Evolutionary conservation across 2,329 filamentous ascomycete species (phyloP).

Genomic region (Talaromyces funiculosus): DNA sequence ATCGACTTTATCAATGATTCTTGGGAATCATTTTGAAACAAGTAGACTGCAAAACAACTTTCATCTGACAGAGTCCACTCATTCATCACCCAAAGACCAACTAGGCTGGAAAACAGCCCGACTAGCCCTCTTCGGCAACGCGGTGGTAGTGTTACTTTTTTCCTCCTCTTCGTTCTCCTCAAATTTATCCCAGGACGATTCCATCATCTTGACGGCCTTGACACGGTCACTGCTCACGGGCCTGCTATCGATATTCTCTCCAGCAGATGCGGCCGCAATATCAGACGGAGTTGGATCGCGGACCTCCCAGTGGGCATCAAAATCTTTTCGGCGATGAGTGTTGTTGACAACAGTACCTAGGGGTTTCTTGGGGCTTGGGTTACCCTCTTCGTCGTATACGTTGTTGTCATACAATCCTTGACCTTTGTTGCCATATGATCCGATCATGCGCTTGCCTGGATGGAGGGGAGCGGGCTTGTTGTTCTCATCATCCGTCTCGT

Average conservation of each 20-base stretch:
- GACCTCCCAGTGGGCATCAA: slow-evolving; percentile 72
- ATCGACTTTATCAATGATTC: neutral
- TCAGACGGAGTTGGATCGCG: slow-evolving; percentile 47
- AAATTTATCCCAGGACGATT: slow-evolving; percentile 49
- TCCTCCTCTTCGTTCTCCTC: slow-evolving; percentile 27
- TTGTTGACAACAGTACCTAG: slow-evolving; percentile 67
- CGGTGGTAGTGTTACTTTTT: slow-evolving; percentile 20
- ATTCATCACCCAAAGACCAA: slow-evolving; percentile 41
- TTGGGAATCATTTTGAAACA: neutral
- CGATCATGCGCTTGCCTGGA: slow-evolving; percentile 29
- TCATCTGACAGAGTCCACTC: neutral
- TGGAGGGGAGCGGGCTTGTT: slow-evolving; percentile 30
- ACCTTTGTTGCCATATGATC: slow-evolving; percentile 59
- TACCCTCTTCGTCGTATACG: slow-evolving; percentile 59
- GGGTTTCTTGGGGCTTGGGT: slow-evolving; percentile 30
- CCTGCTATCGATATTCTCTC: slow-evolving; percentile 40
- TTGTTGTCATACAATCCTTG: slow-evolving; percentile 72
- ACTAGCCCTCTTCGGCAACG: slow-evolving; percentile 20
- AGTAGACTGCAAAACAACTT: too few species aligned
- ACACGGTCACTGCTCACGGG: slow-evolving; percentile 54
- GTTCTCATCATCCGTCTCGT: slow-evolving; percentile 63
- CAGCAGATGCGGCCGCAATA: slow-evolving; percentile 21
- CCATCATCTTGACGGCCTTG: slow-evolving; percentile 70
- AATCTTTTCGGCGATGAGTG: slow-evolving; percentile 68
- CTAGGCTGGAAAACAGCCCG: slow-evolving; percentile 29